Evolutionary conservation across 1,139 yeast genomes (phyloP), one percentile per base, ranked within the genome.

Genomic region (Pichiaceae sp.): DNA sequence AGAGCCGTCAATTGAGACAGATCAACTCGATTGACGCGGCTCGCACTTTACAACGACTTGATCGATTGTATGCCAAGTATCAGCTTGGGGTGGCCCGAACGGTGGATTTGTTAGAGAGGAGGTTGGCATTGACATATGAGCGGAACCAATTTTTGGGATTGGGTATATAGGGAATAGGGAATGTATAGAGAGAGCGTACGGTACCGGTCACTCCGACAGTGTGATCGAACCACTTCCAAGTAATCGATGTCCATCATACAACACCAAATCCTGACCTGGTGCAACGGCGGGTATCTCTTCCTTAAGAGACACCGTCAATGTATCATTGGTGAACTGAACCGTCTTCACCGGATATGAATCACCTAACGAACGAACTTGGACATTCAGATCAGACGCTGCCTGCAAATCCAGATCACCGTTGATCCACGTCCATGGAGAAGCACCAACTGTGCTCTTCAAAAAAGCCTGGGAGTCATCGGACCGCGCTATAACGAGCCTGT

Each of bases 181-280:
- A n/a, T n/a, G n/a, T n/a, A n/a, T n/a, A n/a, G n/a, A n/a, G n/a
- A n/a, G n/a, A n/a, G n/a, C n/a, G n/a, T n/a, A n/a, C n/a, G n/a
- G n/a, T n/a, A n/a, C n/a, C n/a, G n/a, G n/a, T n/a, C n/a, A n/a
- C n/a, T n/a, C n/a, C n/a, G n/a, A n/a, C n/a, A n/a, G n/a, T n/a
- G n/a, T n/a, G n/a, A n/a, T n/a, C n/a, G n/a, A n/a, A 0, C 97
- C 97, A 21, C 89, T 75, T 0, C 97, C 97, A 15, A 91, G 55
- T 1, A 93, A 80, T 39, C 75, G 62, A 37, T 76, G 79, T 2
- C 69, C 73, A 32, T 68, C 62, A 56, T 89, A 91, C 9, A 89
- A 55, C 1, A 85, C 95, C 17, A 87, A 61, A 47, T 73, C 79
- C 55, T 91, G 98, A 0, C 97, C 98, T 0, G 93, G 86, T 0